Evolutionary conservation across 352 stramenopile species (phyloP).

Genomic region (Phytophthora idaei): DNA sequence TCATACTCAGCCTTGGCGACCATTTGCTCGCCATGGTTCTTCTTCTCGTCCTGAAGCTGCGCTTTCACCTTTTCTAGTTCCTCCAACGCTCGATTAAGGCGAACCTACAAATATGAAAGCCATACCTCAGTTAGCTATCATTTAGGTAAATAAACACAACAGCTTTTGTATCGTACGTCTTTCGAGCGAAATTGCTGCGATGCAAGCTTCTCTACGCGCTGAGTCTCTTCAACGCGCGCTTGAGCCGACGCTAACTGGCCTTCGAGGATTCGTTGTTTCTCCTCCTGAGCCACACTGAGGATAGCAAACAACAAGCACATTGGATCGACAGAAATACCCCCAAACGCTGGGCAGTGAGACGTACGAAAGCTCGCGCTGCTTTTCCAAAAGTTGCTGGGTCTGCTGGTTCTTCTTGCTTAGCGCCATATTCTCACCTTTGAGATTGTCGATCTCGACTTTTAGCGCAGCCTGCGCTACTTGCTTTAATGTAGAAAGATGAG

Average conservation of each 20-base stretch:
- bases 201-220: constrained; percentile 66
- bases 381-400: constrained; percentile 72
- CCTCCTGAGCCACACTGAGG: constrained; percentile 63
- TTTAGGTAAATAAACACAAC: background rate
- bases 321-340: background rate
- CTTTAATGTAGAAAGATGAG: constrained; percentile 27
- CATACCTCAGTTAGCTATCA: background rate
- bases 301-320: constrained; percentile 1
- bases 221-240: constrained; percentile 52
- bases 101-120: constrained; percentile 42
- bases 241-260: constrained; percentile 58
- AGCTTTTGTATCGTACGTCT: constrained; percentile 41
- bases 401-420: constrained; percentile 69
- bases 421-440: constrained; percentile 51
- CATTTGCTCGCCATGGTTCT: constrained; percentile 49
- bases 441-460: constrained; percentile 50
- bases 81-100: constrained; percentile 77
- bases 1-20: constrained; percentile 65
- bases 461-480: constrained; percentile 40
- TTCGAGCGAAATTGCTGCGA: constrained; percentile 78
- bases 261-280: constrained; percentile 76
- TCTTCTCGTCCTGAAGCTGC: constrained; percentile 66
- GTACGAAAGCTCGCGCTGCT: constrained; percentile 77
- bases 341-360: constrained; percentile 1
- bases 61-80: constrained; percentile 76